A percentile compares a stretch with the other conserved stretches of the same genome.
These are phyloP conservation scores for Metschnikowia noctiluminum DNA, from an alignment of 805 yeast species.

Conservation along the genomic window DNA sequence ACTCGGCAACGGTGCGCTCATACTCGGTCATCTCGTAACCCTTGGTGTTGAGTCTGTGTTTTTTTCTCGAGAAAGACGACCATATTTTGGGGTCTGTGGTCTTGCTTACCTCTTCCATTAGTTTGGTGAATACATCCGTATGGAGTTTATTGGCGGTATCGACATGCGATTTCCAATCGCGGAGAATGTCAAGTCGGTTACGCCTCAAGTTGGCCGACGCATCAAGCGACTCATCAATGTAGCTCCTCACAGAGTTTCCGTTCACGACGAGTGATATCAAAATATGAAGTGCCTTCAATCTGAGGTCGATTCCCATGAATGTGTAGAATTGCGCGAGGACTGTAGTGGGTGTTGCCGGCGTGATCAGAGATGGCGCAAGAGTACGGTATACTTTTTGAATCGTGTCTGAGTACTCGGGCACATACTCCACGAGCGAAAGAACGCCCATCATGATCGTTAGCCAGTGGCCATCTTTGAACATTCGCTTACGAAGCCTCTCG, in stretches of 20 bases:
- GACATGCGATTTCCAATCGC: constrained; percentile 52
- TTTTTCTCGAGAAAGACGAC: constrained; percentile 18
- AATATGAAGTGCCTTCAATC: constrained; percentile 57
- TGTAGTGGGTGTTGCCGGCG: constrained; percentile 46
- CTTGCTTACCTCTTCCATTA: constrained; percentile 15
- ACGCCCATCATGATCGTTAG: constrained; percentile 73
- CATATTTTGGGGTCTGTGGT: constrained; percentile 9
- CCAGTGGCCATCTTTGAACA: constrained; percentile 85
- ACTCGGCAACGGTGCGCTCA: constrained; percentile 37
- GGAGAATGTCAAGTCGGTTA: constrained; percentile 59
- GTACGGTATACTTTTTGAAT: constrained; percentile 49
- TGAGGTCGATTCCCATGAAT: constrained; percentile 48
- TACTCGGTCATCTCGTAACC: constrained; percentile 41
- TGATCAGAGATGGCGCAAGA: constrained; percentile 53
- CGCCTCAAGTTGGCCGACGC: constrained; percentile 59
- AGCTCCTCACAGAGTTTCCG: constrained; percentile 55
- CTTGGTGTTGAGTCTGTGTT: constrained; percentile 25
- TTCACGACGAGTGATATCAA: constrained; percentile 60
- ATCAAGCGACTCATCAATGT: constrained; percentile 68
- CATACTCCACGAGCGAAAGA: constrained; percentile 55
- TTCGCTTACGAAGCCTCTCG: constrained; percentile 68
- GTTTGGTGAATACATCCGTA: constrained; percentile 19
- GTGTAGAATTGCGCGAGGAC: constrained; percentile 55
- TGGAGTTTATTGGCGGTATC: constrained; percentile 48
- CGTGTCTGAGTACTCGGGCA: constrained; percentile 49